These are phyloP conservation scores for Cutaneotrichosporon cutaneum DNA, from an alignment of 1,284 basidiomycete genomes.

Conservation along the genomic window DNA sequence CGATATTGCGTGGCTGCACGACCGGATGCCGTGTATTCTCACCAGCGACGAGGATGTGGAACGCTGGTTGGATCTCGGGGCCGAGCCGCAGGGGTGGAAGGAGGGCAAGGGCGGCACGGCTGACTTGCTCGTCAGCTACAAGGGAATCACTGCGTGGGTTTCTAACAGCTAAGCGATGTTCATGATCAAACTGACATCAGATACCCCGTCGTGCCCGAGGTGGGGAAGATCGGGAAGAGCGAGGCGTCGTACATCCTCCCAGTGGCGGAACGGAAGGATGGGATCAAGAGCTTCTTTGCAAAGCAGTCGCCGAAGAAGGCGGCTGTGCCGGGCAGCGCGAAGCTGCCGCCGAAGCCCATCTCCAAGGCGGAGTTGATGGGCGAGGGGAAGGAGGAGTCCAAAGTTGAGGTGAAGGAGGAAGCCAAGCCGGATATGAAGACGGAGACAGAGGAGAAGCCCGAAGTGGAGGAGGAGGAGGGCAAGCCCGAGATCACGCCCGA, in stretches of 20 bases:
- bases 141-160: conserved; percentile 70
- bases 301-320: conserved; percentile 58
- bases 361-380: conserved; percentile 5
- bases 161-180: too few relatives aligned
- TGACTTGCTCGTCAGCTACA: conserved; percentile 66
- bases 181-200: conserved; percentile 53
- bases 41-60: conserved; percentile 62
- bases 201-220: conserved; percentile 84
- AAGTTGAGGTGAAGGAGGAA: not conserved
- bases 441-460: not conserved
- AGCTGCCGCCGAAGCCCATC: not conserved
- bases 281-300: conserved; percentile 82
- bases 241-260: conserved; percentile 80
- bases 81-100: conserved; percentile 62
- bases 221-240: conserved; percentile 85
- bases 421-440: conserved; percentile 9
- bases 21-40: conserved; percentile 88
- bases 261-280: conserved; percentile 73
- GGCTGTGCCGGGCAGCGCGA: not conserved
- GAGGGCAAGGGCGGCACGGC: conserved; percentile 55
- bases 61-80: conserved; percentile 74
- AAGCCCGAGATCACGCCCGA: not conserved
- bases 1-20: conserved; percentile 76
- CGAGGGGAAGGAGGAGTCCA: not conserved
- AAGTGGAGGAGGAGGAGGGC: not conserved